A percentile compares a stretch with the other conserved stretches of the same genome.
These are phyloP conservation scores for Saxophila tyrrhenica DNA, from an alignment of 495 filamentous ascomycete genomes.

Conservation along the genomic window DNA sequence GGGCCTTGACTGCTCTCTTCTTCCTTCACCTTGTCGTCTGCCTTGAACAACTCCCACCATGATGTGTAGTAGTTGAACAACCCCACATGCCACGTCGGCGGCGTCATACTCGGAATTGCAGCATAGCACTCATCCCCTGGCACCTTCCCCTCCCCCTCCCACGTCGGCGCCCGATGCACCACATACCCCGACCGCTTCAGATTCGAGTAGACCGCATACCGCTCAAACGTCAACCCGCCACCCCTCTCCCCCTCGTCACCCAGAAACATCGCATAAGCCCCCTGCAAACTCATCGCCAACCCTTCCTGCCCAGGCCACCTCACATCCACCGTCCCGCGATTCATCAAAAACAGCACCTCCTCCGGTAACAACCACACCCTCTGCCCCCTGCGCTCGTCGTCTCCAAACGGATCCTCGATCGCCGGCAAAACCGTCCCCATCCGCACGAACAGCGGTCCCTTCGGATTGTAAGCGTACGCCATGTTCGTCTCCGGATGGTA, in stretches of 20 bases:
- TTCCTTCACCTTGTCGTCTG: conserved; percentile 13
- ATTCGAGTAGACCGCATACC: conserved; percentile 75
- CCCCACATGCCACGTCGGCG: conserved; percentile 11
- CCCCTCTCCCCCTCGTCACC: conserved; percentile 50
- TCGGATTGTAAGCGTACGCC: conserved; percentile 35
- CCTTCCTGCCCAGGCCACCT: conserved; percentile 65
- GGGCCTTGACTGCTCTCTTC: conserved; percentile 43
- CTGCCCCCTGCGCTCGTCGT: conserved; percentile 6
- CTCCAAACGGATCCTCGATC: conserved; percentile 7
- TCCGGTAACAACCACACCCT: conserved; percentile 77
- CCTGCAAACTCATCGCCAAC: conserved; percentile 78
- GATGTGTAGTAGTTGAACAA: conserved; percentile 22
- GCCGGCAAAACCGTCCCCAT: conserved; percentile 48
- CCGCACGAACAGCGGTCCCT: conserved; percentile 44
- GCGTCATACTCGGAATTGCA: background rate
- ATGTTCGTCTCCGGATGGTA: conserved; percentile 39
- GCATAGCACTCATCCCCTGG: conserved; percentile 6
- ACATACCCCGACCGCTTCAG: conserved; percentile 77
- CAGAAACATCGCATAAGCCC: conserved; percentile 71
- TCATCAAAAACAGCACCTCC: conserved; percentile 78
- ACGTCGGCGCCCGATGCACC: conserved; percentile 54
- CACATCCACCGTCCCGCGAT: conserved; percentile 74
- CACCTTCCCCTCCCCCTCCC: conserved; percentile 29
- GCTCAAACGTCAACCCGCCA: conserved; percentile 58
- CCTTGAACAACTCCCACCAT: background rate